Evolutionary conservation across 2,329 filamentous ascomycete species (phyloP), one percentile per base, ranked within the genome.

Genomic region (Alternaria solani): DNA sequence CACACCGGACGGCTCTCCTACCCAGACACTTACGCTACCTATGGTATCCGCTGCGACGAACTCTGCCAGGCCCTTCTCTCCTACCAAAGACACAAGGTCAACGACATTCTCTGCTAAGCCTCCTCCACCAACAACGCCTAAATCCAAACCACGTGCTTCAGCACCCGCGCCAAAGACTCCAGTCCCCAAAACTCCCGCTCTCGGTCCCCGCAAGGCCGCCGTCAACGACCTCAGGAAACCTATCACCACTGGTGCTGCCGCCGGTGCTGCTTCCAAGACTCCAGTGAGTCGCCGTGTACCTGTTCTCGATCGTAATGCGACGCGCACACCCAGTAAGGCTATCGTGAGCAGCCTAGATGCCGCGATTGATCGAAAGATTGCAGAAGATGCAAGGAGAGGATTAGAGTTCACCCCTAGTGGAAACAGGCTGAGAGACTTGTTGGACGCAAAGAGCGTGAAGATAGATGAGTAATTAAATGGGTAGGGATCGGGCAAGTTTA

Each of bases 281-380:
- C 51, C 53, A 2, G 46, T 42, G 1, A 59, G 25, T 20, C 47
- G 12, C 30, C 57, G 36, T 39, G 58, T 32, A 43, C 36, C 36
- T 16, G 25, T 25, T 3, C 54, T 43, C 1, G 65, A 73, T 34
- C 61, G 53, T 1, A 70, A 68, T 8, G 66, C 65, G 2, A 9
- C 59, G 3, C 59, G 65, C 8, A 71, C 69, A 26, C 73, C 73
- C 2, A 71, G 68, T 7, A 74, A 68, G n/a, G 65, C 61, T 23
- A 67, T 72, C 6, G 38, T 62, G 14, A 62, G 49, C 9, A 62
- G 57, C 11, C 48, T 73, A 12, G 71, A 72, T 42, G 23, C 25
- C 1, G 71, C 69, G 8, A 75, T 75, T 60, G 71, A 75, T 63
- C 54, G 49, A 23, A 72, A 72, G 62, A 70, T 74, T 46, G 63